Base-by-base conservation (phyloP, 1,139 yeast species). In the Spathaspora sp. region DNA sequence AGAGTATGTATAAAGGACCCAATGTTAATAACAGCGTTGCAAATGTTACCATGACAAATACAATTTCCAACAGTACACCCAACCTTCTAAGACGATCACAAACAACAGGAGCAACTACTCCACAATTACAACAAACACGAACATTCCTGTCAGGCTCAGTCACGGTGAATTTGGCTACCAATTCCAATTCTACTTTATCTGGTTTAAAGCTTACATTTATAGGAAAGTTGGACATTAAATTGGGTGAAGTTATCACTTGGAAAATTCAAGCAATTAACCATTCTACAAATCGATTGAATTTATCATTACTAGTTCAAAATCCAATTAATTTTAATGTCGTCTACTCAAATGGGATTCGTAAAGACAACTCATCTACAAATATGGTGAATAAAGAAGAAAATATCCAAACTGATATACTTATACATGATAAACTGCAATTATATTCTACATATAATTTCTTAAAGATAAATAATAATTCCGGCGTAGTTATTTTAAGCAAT, bases 241-340 rank as follows among this genome's bases (percentile, higher is more conserved):
- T 84, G 11, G 95, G 95, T 2, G 78, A 81, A 45, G 70, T 75
- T 4, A 79, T 80, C 53, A 74, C 71, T 45, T 83, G 93, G 88
- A 77, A 75, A 46, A 72, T 87, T 4, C 88, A 84, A 57, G 84
- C 87, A 1, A 76, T 86, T 46, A 88, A 87, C 65, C 75, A 75
- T 49, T 71, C 84, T 25, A 56, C 65, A 51, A 64, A 73, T 49
- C 63, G 72, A 53, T 64, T 82, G 62, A 68, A 77, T 55, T 54
- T 84, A 23, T 67, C 77, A n/a, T 56, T 74, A 29, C 54, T 70
- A 31, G 66, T 67, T 2, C 74, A 68, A 47, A 61, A 62, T 44
- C 65, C 65, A 11, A 52, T 58, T 18, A 61, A 57, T 45, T 61
- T 56, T 47, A 57, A 56, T 39, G 61, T 66, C 1, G 45, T 57